These are phyloP conservation scores for Leccinum subrobustum DNA, from an alignment of 1,284 basidiomycete species.

Conservation along the genomic window DNA sequence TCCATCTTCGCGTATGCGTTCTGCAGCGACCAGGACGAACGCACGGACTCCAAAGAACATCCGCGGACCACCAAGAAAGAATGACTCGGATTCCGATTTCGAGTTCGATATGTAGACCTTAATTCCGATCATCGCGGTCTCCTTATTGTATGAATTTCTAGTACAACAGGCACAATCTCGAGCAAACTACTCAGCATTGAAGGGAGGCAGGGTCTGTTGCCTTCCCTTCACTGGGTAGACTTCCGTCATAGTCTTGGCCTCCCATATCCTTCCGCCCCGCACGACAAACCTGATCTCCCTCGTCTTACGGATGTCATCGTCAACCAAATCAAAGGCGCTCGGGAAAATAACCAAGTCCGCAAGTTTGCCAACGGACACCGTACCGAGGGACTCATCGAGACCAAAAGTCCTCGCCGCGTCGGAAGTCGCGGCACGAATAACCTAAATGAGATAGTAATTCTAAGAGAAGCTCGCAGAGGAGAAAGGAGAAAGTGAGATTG, in stretches of 20 bases:
- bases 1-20: conserved; percentile 49
- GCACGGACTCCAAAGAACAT: conserved; percentile 54
- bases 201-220: conserved; percentile 50
- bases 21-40: conserved; percentile 58
- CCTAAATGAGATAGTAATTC: conserved; percentile 37
- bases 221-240: conserved; percentile 64
- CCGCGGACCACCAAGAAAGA: conserved; percentile 43
- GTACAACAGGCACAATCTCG: not conserved
- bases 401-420: conserved; percentile 64
- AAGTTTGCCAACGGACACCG: conserved; percentile 60
- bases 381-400: conserved; percentile 57
- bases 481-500: not conserved
- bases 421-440: conserved; percentile 63
- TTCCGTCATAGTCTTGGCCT: conserved; percentile 63
- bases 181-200: conserved; percentile 53
- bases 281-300: conserved; percentile 52
- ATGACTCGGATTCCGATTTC: conserved; percentile 63
- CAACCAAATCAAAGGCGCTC: conserved; percentile 53
- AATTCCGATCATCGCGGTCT: not conserved
- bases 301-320: conserved; percentile 50
- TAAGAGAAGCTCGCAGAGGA: not conserved
- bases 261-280: conserved; percentile 65
- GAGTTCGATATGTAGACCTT: conserved; percentile 27
- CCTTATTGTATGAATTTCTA: not conserved
- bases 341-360: conserved; percentile 68